Conservation (phyloP, 176 grass and related monocot genomes). For the Zea mays region DNA sequence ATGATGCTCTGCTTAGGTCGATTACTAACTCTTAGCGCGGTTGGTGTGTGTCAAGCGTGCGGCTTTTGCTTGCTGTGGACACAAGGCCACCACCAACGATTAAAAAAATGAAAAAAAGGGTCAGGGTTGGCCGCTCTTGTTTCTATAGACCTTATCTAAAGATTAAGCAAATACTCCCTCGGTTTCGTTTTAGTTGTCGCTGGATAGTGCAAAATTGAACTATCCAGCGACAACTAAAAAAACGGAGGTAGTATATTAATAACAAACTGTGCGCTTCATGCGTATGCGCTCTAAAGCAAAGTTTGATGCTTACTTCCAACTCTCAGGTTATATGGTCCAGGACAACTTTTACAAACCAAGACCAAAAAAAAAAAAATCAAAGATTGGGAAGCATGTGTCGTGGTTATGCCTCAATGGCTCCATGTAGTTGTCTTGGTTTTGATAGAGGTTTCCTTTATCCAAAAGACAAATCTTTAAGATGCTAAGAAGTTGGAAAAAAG, state of each 20-base stretch:
- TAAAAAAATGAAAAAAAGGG: not conserved
- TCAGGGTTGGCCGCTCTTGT: constrained; percentile 17
- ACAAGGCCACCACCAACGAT: constrained; percentile 6
- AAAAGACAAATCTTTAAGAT: not conserved
- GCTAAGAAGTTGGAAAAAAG: not conserved
- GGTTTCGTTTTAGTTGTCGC: too few relatives aligned
- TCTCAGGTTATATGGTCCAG: not conserved
- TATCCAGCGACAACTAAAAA: too few relatives aligned
- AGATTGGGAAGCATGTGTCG: too few relatives aligned
- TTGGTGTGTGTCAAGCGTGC: constrained; percentile 41
- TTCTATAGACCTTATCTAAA: constrained; percentile 20
- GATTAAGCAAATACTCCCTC: not conserved
- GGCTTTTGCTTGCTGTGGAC: constrained; percentile 13
- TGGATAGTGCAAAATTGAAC: too few relatives aligned
- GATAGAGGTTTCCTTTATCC: not conserved
- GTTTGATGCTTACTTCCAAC: constrained; percentile 17
- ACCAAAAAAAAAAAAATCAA: too few relatives aligned
- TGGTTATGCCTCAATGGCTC: too few relatives aligned
- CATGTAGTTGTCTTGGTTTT: not conserved
- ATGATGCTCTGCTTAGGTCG: constrained; percentile 6
- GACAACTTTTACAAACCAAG: not conserved
- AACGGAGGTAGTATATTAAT: too few relatives aligned
- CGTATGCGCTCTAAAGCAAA: constrained; percentile 5
- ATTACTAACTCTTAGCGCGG: constrained; percentile 23
- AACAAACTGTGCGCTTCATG: constrained; percentile 15